Evolutionary conservation across 31 red algal genomes (phyloP).

Genomic region (Asparagopsis taxiformis): DNA sequence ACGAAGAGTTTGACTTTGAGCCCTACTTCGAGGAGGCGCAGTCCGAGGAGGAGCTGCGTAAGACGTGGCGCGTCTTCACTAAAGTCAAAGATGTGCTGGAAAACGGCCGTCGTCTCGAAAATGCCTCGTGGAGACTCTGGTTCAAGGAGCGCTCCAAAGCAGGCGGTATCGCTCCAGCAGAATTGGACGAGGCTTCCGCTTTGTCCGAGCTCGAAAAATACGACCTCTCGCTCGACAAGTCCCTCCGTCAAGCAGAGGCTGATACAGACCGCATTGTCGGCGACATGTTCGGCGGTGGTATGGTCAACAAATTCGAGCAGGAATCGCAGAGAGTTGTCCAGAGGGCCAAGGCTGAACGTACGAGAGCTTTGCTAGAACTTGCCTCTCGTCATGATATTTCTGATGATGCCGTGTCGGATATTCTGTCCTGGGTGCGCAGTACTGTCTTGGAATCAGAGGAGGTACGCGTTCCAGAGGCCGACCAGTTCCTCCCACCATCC

Average conservation of each 20-base stretch:
- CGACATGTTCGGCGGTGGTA: constrained; percentile 85
- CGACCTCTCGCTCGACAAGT: constrained; percentile 42
- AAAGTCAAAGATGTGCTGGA: constrained; percentile 97
- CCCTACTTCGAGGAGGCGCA: constrained; percentile 87
- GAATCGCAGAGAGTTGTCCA: constrained; percentile 39
- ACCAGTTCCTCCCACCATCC: constrained; percentile 26
- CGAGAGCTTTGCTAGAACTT: constrained; percentile 62
- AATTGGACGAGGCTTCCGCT: constrained; percentile 13
- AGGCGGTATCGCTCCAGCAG: constrained; percentile 39
- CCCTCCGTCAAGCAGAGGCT: constrained; percentile 55
- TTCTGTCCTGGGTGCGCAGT: constrained; percentile 50
- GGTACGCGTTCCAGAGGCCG: constrained; percentile 20
- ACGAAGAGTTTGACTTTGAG: constrained; percentile 96
- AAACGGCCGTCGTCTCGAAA: constrained; percentile 90
- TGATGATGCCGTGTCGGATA: constrained; percentile 53
- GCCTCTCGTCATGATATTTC: constrained; percentile 51
- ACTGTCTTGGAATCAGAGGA: constrained; percentile 36
- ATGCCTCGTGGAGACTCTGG: constrained; percentile 94
- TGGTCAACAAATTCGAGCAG: constrained; percentile 39
- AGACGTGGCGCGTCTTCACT: constrained; percentile 97
- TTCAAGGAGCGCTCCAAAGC: constrained; percentile 76
- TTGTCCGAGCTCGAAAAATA: constrained; percentile 43
- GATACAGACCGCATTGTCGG: constrained; percentile 79
- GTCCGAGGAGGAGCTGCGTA: constrained; percentile 93
- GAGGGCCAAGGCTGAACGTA: constrained; percentile 70